Conservation (phyloP, 768 basidiomycete species). For the Tulasnella sp. region DNA sequence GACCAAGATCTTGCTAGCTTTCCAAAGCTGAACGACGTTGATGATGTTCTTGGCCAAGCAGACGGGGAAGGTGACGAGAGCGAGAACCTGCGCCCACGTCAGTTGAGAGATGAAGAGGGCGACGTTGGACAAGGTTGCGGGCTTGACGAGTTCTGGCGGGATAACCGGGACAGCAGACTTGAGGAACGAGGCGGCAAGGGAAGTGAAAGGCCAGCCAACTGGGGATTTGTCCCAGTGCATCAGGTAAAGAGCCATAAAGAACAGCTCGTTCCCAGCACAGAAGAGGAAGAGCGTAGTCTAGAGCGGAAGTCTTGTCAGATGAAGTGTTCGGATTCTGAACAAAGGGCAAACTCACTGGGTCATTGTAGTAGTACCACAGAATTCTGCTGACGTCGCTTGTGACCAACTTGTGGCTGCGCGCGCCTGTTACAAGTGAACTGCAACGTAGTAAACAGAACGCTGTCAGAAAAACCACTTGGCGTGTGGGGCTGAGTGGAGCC, state of each 20-base stretch:
- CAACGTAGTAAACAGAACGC: constrained; percentile 1
- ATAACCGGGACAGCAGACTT: constrained; percentile 25
- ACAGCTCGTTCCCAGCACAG: constrained; percentile 92
- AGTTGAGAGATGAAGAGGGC: constrained; percentile 32
- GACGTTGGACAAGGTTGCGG: constrained; percentile 32
- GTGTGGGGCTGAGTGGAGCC: constrained; percentile 24
- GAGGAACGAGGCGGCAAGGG: constrained; percentile 22
- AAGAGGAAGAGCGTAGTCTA: constrained; percentile 84
- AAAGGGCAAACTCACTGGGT: constrained; percentile 54
- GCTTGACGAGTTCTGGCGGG: constrained; percentile 12
- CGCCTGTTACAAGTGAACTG: constrained; percentile 92
- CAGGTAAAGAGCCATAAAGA: constrained; percentile 91
- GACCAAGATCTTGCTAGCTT: constrained; percentile 84
- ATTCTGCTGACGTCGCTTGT: constrained; percentile 89
- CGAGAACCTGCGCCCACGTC: constrained; percentile 74
- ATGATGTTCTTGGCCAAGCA: constrained; percentile 82
- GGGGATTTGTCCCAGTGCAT: constrained; percentile 76
- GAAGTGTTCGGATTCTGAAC: background rate
- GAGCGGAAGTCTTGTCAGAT: background rate
- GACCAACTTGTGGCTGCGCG: constrained; percentile 86
- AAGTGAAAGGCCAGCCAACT: constrained; percentile 38
- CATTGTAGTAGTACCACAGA: constrained; percentile 88
- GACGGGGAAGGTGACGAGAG: constrained; percentile 52
- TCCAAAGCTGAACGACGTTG: constrained; percentile 96
- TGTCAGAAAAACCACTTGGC: background rate